Conservation (phyloP, 2,329 filamentous ascomycete species). For the Xylariaceae sp. region DNA sequence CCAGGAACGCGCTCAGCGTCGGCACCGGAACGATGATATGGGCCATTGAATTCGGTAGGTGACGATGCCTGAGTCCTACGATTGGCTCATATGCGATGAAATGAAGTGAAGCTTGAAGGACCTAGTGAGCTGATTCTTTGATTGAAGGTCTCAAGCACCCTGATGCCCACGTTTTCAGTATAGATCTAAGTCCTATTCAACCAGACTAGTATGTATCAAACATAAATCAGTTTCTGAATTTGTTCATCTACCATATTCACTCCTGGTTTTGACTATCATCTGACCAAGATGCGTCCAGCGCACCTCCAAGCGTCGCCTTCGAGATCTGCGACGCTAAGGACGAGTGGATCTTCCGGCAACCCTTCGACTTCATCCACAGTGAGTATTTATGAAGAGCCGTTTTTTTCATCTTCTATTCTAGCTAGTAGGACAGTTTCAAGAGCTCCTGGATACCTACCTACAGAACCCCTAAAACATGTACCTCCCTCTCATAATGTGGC, state of each 20-base stretch:
- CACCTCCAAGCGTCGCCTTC: conserved; percentile 36
- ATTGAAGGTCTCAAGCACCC: conserved; percentile 32
- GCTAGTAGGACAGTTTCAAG: not conserved
- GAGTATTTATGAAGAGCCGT: not conserved
- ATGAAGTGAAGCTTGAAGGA: not conserved
- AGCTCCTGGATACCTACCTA: too few species aligned
- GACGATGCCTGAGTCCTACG: not conserved
- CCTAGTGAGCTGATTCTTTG: conserved; percentile 4
- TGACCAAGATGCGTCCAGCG: conserved; percentile 17
- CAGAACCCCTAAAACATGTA: too few species aligned
- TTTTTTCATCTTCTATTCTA: not conserved
- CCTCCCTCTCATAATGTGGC: too few species aligned
- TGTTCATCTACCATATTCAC: not conserved
- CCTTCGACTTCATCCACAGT: conserved; percentile 37
- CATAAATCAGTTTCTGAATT: not conserved
- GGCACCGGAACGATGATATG: conserved; percentile 36
- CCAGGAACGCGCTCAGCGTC: conserved; percentile 28
- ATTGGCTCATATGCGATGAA: not conserved
- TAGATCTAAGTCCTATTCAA: conserved; percentile 36
- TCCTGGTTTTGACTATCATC: not conserved
- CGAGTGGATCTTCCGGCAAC: conserved; percentile 33
- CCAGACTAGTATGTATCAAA: conserved; percentile 29
- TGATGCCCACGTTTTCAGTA: conserved; percentile 28
- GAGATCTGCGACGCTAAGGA: conserved; percentile 40
- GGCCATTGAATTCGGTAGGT: conserved; percentile 34